phyloP scores from a whole-genome alignment of 78 protist species.

The Emiliania huxleyi region DNA sequence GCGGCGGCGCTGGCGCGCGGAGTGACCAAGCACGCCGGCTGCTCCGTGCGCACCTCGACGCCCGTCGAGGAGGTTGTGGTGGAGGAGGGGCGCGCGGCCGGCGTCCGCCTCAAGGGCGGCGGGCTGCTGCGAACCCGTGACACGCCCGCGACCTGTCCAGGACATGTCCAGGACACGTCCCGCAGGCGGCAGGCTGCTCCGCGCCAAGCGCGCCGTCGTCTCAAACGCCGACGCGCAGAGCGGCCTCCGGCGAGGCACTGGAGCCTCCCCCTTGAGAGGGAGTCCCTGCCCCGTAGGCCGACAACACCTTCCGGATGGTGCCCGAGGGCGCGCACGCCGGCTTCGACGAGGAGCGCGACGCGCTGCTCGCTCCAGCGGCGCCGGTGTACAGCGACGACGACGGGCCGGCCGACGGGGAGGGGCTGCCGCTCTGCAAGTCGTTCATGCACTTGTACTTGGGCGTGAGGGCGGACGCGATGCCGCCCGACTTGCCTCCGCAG shows the following conservation, averaged over 20 bases:
- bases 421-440: not conserved
- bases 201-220: not conserved
- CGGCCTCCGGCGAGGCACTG: too few species aligned
- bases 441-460: constrained; percentile 25
- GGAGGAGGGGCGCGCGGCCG: constrained; percentile 12
- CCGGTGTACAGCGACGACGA: not conserved
- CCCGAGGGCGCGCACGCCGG: not conserved
- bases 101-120: constrained; percentile 16
- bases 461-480: not conserved
- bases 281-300: too few species aligned
- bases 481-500: not conserved
- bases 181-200: not conserved
- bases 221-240: constrained; percentile 17
- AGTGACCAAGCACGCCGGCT: constrained; percentile 19
- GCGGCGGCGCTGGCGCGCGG: constrained; percentile 38
- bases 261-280: too few species aligned
- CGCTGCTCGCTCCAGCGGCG: not conserved
- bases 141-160: too few species aligned
- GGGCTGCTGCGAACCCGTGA: not conserved
- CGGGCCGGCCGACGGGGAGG: not conserved
- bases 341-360: not conserved
- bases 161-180: too few species aligned
- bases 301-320: not conserved
- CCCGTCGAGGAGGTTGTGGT: not conserved
- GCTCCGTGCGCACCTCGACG: not conserved